Evolutionary conservation across 768 basidiomycete genomes (phyloP).

Genomic region (Lactifluus hygrophoroides): DNA sequence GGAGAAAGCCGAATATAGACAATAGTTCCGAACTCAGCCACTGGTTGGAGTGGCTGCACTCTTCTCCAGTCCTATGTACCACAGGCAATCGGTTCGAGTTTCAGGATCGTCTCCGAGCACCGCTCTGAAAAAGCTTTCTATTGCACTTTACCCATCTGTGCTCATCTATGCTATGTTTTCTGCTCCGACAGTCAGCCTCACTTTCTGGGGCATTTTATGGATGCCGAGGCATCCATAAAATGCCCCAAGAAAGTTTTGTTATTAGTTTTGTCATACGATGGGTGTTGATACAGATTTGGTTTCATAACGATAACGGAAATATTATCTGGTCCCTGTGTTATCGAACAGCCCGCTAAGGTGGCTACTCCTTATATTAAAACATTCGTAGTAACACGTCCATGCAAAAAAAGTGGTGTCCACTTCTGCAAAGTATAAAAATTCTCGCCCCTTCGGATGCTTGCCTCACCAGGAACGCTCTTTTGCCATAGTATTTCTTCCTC

Average conservation of each 20-base stretch:
- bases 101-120: conserved; percentile 10
- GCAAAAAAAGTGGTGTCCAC: neutral
- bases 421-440: conserved; percentile 7
- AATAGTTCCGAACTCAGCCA: neutral
- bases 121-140: neutral
- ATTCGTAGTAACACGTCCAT: neutral
- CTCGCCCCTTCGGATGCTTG: conserved; percentile 4
- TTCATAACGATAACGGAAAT: neutral
- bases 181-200: conserved; percentile 6
- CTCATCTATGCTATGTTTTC: conserved; percentile 1
- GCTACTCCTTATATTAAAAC: conserved; percentile 8
- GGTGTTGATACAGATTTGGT: conserved; percentile 5
- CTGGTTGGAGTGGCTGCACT: neutral
- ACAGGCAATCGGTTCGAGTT: neutral
- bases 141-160: conserved; percentile 3
- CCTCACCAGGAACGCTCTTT: neutral
- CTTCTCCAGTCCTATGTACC: neutral
- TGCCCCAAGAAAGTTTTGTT: neutral
- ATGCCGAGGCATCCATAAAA: conserved; percentile 1
- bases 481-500: conserved; percentile 3
- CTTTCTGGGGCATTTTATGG: neutral
- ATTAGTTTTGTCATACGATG: too few relatives aligned
- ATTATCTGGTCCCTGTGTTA: neutral
- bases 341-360: neutral
- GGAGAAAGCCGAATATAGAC: neutral